Conservation (phyloP, 805 yeast species). For the Maudiozyma barnettii region DNA sequence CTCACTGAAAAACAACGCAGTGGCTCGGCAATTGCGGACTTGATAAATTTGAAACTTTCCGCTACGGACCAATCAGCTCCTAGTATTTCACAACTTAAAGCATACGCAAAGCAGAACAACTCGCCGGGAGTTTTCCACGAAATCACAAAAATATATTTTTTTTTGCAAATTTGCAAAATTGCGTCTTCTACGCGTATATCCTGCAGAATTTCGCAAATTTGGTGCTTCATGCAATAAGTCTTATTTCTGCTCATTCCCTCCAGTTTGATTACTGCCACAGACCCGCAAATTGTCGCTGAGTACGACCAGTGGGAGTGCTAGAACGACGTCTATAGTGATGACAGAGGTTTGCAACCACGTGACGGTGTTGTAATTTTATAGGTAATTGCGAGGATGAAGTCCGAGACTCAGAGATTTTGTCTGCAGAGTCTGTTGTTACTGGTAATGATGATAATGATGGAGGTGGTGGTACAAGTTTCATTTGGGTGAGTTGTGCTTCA, state of each 20-base stretch:
- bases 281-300: neutral
- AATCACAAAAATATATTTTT: too few relatives aligned
- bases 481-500: neutral
- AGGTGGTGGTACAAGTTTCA: too few relatives aligned
- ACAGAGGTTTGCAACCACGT: neutral
- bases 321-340: neutral
- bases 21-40: conserved; percentile 1
- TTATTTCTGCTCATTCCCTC: too few relatives aligned
- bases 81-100: neutral
- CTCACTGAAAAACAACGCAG: too few relatives aligned
- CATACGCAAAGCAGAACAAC: too few relatives aligned
- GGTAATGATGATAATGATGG: neutral
- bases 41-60: neutral
- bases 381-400: neutral
- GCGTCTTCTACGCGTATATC: too few relatives aligned
- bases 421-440: neutral
- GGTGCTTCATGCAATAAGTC: too few relatives aligned
- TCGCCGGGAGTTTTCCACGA: too few relatives aligned
- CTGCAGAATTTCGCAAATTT: too few relatives aligned
- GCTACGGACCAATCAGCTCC: neutral
- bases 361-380: neutral
- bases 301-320: neutral
- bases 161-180: too few relatives aligned
- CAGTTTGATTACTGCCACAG: too few relatives aligned
- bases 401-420: neutral